Evolutionary conservation across 2,329 filamentous ascomycete species (phyloP), one percentile per base, ranked within the genome.

Genomic region (Exophiala aquamarina): DNA sequence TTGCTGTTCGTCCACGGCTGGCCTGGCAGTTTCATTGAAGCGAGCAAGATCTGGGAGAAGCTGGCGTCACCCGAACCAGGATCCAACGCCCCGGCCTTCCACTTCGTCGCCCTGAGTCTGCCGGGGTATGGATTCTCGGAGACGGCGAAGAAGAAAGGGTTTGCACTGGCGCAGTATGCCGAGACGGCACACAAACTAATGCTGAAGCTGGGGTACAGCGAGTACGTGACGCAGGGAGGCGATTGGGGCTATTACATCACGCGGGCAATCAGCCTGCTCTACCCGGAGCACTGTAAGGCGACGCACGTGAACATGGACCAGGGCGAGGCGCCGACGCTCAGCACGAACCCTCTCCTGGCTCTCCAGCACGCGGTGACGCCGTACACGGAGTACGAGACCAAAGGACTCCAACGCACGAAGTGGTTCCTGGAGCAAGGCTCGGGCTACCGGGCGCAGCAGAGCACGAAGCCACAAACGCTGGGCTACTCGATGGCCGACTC

Each of bases 381-480:
- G 0, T 83, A 83, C 59, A 75, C 67, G 0, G 59, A 66, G 8
- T 63, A 68, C 4, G 82, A 86, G 48, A 68, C 69, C 23, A 66
- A 66, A 1, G 81, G 81, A 0, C 62, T 80, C 5, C 70, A 68
- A 19, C 75, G 84, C 4, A 70, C 68, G 0, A 48, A 66, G 0
- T 85, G 80, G 81, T 87, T 88, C 63, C 6, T 54, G 0, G 58
- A 66, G 3, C 71, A 85, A 50, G 46, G 47, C 2, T 56, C 44
- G 17, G 81, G 78, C 2, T 89, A 89, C 62, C 73, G 77, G 53
- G 50, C 72, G 1, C 66, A 78, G 49, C 84, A 89, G 57, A 67
- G 69, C 10, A 89, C 86, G 0, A 83, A 84, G 47, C 87, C 88
- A 0, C 81, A 88, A 41, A 92, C 87, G 0, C 61, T 91, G 0